Conservation (phyloP, 2,329 filamentous ascomycete species). For the Nothopassalora personata region DNA sequence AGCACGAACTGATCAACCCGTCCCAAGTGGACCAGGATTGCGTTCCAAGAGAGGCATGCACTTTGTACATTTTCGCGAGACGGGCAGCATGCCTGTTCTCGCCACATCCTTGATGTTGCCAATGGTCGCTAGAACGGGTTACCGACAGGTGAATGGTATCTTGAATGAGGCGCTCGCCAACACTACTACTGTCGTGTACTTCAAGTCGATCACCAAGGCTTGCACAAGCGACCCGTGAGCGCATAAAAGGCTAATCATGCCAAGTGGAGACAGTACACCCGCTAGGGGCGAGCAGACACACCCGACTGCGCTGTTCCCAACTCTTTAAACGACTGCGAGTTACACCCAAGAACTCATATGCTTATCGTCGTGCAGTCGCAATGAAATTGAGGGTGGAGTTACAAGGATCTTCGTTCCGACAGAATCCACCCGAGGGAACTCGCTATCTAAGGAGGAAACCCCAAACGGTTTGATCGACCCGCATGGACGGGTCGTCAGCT, state of each 20-base stretch:
- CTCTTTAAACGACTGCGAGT: neutral
- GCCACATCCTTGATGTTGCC: neutral
- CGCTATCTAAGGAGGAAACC: neutral
- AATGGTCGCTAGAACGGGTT: neutral
- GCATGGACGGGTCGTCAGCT: neutral
- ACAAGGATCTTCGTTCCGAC: neutral
- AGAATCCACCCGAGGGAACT: neutral
- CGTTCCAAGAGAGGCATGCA: neutral
- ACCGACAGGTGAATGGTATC: neutral
- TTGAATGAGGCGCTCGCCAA: neutral
- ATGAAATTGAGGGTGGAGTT: neutral
- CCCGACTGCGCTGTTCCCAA: neutral
- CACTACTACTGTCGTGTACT: neutral
- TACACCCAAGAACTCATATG: neutral
- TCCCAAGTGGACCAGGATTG: neutral
- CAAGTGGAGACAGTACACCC: neutral
- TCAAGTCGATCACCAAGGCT: neutral
- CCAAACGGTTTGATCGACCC: neutral
- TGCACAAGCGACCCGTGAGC: neutral
- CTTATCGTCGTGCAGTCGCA: neutral
- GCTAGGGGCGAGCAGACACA: neutral
- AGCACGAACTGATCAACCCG: neutral
- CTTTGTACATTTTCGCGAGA: neutral
- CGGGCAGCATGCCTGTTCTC: neutral
- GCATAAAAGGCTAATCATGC: neutral